phyloP scores from a whole-genome alignment of 768 basidiomycete species.

The Leucocoprinus leucothites region DNA sequence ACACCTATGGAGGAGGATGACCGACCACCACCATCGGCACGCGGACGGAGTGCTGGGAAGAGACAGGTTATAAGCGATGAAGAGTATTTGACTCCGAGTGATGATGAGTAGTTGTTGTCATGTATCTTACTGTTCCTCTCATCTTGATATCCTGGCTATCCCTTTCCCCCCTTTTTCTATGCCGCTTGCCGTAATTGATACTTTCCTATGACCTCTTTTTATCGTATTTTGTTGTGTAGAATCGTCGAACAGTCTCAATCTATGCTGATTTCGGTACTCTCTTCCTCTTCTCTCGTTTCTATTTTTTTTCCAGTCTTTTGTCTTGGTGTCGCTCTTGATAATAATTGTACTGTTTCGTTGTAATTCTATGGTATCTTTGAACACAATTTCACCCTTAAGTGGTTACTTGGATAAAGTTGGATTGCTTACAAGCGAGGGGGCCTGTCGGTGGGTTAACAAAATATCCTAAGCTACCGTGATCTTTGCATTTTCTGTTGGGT shows the following conservation, averaged over 20 bases:
- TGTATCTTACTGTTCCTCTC: background rate
- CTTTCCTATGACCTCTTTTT: background rate
- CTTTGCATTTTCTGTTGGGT: no score
- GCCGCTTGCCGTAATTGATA: background rate
- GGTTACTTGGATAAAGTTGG: no score
- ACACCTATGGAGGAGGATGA: slow-evolving; percentile 85
- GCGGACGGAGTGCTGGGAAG: slow-evolving; percentile 57
- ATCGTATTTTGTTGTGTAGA: slow-evolving; percentile 2
- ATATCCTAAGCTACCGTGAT: no score
- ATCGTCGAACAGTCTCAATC: background rate
- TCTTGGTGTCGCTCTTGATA: background rate
- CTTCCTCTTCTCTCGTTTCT: background rate
- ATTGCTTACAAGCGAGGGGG: no score
- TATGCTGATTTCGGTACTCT: background rate
- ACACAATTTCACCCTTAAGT: background rate
- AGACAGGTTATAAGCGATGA: slow-evolving; percentile 77
- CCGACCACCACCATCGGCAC: slow-evolving; percentile 44
- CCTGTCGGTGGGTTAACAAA: no score
- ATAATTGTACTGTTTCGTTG: slow-evolving; percentile 5
- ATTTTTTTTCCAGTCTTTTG: background rate
- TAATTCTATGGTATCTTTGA: slow-evolving; percentile 7
- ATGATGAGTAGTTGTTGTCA: slow-evolving; percentile 49
- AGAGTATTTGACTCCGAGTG: slow-evolving; percentile 71
- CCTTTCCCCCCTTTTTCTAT: background rate
- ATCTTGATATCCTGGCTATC: background rate